Evolutionary conservation across 2,329 filamentous ascomycete species (phyloP), one percentile per base, ranked within the genome.

Genomic region (Ceratocystis diversiconidia): DNA sequence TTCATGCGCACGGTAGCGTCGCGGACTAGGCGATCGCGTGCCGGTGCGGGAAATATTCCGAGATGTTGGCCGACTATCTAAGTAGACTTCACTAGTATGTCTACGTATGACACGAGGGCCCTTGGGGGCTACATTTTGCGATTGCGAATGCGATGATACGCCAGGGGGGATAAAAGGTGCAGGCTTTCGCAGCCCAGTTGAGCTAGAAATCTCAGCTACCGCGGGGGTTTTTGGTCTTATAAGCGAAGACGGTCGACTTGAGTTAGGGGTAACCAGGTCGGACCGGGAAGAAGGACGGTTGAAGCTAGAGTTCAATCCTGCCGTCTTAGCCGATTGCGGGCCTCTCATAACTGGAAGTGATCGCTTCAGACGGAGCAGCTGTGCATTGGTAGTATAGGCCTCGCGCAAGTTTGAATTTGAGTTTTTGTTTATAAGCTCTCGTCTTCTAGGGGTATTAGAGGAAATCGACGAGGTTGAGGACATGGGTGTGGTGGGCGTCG

Each of bases 111-210:
- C 79, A 43, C 89, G 85, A 32, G 85, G 66, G 17, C 57, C 80
- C 75, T 91, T 95, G 52, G 88, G 80, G 61, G 82, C 83, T 69
- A 88, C 80, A 76, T 96, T 88, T 69, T 96, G 88, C 10, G 89
- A 90, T 72, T 90, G 88, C 25, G 83, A 81, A 68, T 83, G 83
- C 12, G 88, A 87, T 36, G 81, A 81, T 41, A 90, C 90, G 52
- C 89, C 55, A 36, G 28, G 87, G 36, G 91, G 89, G 59, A 95
- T 75, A 72, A 96, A 96, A 6, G 92, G 90, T 15, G 83, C 76
- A 55, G 84, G 83, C 63, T 82, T 78, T 74, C 85, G 86, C n/a
- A 41, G 32, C 3, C 36, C 46, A 2, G 43, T 36, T 7, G 65
- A 60, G 25, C 48, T 52, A 28, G 61, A 36, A 43, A 57, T 6